Conservation (phyloP, 257 asterid genomes). For the Coffea eugenioides region DNA sequence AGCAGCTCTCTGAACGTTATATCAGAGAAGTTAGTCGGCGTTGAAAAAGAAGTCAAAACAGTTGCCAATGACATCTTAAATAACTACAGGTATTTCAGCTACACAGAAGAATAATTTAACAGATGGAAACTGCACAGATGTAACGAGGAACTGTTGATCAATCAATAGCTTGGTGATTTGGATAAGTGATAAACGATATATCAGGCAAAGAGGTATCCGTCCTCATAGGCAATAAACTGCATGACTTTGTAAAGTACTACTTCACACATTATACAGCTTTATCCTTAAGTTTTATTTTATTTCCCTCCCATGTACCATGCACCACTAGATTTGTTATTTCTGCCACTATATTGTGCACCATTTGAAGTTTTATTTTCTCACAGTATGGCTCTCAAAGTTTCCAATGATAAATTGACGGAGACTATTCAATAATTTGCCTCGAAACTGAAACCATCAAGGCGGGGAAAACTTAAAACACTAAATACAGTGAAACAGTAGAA, state of each 20-base stretch:
- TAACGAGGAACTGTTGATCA: background rate
- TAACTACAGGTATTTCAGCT: background rate
- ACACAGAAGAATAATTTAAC: background rate
- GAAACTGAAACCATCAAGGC: background rate
- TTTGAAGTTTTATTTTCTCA: background rate
- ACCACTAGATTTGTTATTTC: too few relatives aligned
- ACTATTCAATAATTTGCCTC: too few relatives aligned
- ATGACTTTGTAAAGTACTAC: too few relatives aligned
- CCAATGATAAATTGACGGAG: background rate
- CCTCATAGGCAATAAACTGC: background rate
- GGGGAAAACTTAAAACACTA: background rate
- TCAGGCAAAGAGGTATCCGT: background rate
- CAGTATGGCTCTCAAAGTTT: background rate
- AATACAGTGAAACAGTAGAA: background rate
- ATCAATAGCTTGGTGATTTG: background rate
- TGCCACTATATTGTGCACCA: background rate
- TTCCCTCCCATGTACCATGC: too few relatives aligned
- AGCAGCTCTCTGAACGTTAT: conserved; percentile 68
- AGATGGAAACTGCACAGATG: background rate
- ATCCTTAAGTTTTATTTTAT: background rate
- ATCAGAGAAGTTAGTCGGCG: background rate
- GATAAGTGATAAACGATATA: background rate
- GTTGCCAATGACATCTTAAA: background rate
- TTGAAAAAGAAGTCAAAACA: background rate
- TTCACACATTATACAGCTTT: too few relatives aligned